phyloP scores from a whole-genome alignment of 2,329 filamentous ascomycete genomes.

The Colletotrichum tabaci region DNA sequence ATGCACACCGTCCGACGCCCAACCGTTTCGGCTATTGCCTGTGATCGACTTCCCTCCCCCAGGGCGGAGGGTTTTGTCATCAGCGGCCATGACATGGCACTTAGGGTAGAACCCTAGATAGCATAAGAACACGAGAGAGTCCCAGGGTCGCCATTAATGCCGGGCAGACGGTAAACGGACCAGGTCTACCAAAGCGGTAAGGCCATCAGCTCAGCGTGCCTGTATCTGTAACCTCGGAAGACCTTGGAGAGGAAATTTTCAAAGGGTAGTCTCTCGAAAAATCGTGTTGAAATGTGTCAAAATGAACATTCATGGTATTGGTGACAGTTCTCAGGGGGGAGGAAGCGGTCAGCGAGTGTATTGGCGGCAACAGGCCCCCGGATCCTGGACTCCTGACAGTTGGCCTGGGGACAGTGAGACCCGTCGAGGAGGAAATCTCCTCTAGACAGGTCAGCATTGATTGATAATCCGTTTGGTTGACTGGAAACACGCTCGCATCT shows the following conservation, averaged over 20 bases:
- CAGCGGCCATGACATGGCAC: constrained; percentile 68
- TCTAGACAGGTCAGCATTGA: neutral
- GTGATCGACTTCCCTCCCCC: constrained; percentile 65
- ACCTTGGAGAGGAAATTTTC: constrained; percentile 60
- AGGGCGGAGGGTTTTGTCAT: constrained; percentile 65
- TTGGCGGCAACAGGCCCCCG: constrained; percentile 58
- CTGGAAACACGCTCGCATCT: neutral
- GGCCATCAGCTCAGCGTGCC: constrained; percentile 63
- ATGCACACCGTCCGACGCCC: constrained; percentile 55
- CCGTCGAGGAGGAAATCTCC: neutral
- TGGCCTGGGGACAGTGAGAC: too few species aligned
- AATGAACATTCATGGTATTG: constrained; percentile 52
- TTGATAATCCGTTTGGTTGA: constrained; percentile 22
- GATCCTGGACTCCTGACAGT: too few species aligned
- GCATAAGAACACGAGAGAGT: constrained; percentile 56
- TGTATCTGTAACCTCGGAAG: constrained; percentile 64
- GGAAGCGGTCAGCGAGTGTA: constrained; percentile 60
- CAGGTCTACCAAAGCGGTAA: constrained; percentile 45
- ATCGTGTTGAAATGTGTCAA: constrained; percentile 52
- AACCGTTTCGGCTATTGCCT: constrained; percentile 55
- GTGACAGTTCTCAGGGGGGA: constrained; percentile 52
- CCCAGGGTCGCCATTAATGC: constrained; percentile 63
- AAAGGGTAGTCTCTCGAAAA: constrained; percentile 57
- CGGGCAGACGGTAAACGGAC: constrained; percentile 52
- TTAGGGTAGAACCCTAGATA: constrained; percentile 58